These are phyloP conservation scores for Rhizopus stolonifer DNA, from an alignment of 371 early-diverging fungal genomes.

Conservation along the genomic window DNA sequence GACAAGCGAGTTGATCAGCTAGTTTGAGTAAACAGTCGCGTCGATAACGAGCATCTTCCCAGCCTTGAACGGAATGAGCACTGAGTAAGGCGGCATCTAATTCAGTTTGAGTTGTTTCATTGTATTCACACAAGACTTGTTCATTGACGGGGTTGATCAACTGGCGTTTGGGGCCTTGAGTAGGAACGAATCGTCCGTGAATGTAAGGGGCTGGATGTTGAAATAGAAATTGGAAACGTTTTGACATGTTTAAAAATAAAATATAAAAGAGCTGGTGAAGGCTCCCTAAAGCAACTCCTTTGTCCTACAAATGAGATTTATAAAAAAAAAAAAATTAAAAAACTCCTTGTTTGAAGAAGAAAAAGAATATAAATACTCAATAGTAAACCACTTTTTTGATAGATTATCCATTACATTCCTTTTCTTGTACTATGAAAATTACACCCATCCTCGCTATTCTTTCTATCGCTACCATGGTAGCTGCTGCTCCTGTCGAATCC, in stretches of 20 bases:
- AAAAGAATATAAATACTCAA: too few relatives aligned
- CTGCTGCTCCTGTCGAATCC: slow-evolving; percentile 11
- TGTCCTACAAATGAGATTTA: neutral
- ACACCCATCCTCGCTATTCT: slow-evolving; percentile 8
- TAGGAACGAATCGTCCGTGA: slow-evolving; percentile 14
- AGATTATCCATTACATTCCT: neutral
- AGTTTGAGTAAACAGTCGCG: slow-evolving; percentile 67
- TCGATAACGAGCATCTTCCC: slow-evolving; percentile 31
- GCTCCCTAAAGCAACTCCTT: neutral
- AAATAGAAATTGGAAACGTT: neutral
- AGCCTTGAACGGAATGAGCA: slow-evolving; percentile 11
- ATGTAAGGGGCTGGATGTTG: slow-evolving; percentile 16
- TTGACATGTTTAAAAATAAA: slow-evolving; percentile 3
- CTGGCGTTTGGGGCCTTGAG: neutral
- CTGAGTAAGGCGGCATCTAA: slow-evolving; percentile 22
- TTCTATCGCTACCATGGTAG: slow-evolving; percentile 7
- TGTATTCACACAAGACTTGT: neutral
- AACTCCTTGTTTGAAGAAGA: too few relatives aligned
- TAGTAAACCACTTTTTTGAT: too few relatives aligned
- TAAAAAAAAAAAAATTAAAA: too few relatives aligned
- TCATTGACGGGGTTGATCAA: slow-evolving; percentile 16
- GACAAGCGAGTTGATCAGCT: slow-evolving; percentile 59
- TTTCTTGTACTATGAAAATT: slow-evolving; percentile 8
- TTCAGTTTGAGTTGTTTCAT: slow-evolving; percentile 14
- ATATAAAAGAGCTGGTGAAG: neutral